phyloP scores from a whole-genome alignment of 257 asterid species.

The Solanum bulbocastanum region DNA sequence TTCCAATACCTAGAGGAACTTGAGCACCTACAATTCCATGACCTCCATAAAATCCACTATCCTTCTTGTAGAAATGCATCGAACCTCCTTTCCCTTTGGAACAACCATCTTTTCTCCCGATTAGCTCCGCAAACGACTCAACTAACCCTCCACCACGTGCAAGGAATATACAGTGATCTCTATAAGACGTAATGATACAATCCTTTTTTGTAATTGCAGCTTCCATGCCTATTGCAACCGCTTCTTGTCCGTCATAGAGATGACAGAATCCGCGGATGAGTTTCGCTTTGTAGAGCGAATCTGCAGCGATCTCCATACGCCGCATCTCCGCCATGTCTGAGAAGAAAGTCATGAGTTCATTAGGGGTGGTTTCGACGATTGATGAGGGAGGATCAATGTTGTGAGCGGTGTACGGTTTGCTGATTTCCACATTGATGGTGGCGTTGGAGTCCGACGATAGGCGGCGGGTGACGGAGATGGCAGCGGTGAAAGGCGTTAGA shows the following conservation, averaged over 20 bases:
- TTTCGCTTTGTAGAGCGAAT: constrained; percentile 87
- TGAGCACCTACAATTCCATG: constrained; percentile 98
- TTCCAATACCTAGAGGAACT: constrained; percentile 79
- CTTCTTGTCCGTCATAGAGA: constrained; percentile 95
- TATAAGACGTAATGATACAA: constrained; percentile 68
- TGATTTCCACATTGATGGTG: constrained; percentile 63
- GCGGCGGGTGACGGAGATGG: constrained; percentile 23
- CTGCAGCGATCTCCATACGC: constrained; percentile 92
- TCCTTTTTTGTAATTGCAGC: constrained; percentile 74
- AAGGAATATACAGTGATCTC: constrained; percentile 62
- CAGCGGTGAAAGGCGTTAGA: constrained; percentile 1
- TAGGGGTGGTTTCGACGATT: constrained; percentile 55
- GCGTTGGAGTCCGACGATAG: constrained; percentile 45
- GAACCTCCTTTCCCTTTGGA: constrained; percentile 96
- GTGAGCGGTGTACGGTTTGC: constrained; percentile 76
- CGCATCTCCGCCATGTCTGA: constrained; percentile 84
- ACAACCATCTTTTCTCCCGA: constrained; percentile 91
- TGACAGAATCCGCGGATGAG: constrained; percentile 92
- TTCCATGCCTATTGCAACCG: constrained; percentile 87
- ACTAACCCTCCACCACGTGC: constrained; percentile 81
- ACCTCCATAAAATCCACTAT: constrained; percentile 79
- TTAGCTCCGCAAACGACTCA: constrained; percentile 68
- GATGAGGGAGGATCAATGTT: constrained; percentile 87
- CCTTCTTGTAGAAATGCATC: constrained; percentile 93
- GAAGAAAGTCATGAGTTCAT: constrained; percentile 71